Conservation (phyloP, 2,329 filamentous ascomycete species). For the Paracoccidioides brasiliensis region DNA sequence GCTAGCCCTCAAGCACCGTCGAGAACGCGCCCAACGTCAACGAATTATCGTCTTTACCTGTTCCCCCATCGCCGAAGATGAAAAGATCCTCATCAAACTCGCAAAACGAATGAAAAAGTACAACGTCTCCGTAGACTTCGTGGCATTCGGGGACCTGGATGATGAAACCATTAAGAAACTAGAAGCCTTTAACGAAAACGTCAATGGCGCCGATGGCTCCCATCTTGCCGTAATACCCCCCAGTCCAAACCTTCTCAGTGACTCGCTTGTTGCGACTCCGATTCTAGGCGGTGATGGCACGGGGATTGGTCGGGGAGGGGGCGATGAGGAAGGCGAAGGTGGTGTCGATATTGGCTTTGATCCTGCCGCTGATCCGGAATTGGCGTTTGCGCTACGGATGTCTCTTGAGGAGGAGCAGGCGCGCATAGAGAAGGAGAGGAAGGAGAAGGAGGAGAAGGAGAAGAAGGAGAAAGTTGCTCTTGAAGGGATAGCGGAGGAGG, state of each 20-base stretch:
- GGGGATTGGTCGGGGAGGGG: conserved; percentile 35
- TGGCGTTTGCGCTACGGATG: conserved; percentile 90
- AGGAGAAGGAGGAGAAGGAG: conserved; percentile 55
- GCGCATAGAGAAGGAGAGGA: conserved; percentile 72
- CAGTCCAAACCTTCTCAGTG: conserved; percentile 80
- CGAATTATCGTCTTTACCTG: conserved; percentile 96
- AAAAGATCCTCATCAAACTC: conserved; percentile 76
- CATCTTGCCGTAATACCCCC: conserved; percentile 84
- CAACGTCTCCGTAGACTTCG: conserved; percentile 84
- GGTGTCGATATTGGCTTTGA: conserved; percentile 77
- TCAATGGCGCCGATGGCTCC: conserved; percentile 84
- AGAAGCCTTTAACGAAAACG: conserved; percentile 80
- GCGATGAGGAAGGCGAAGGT: conserved; percentile 41
- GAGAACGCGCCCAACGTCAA: conserved; percentile 94
- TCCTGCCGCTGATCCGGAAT: conserved; percentile 78
- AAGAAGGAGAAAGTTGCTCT: conserved; percentile 61
- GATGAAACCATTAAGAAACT: conserved; percentile 83
- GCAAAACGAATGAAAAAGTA: conserved; percentile 99
- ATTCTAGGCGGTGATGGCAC: conserved; percentile 75
- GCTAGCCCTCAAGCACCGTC: conserved; percentile 93
- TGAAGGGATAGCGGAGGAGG: conserved; percentile 70
- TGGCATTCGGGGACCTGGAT: conserved; percentile 87
- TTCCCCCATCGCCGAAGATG: conserved; percentile 77
- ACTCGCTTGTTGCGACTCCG: conserved; percentile 77
- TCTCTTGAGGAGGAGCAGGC: conserved; percentile 98